Base-by-base conservation (phyloP, 352 stramenopile species). In the Pythium brachiatum region DNA sequence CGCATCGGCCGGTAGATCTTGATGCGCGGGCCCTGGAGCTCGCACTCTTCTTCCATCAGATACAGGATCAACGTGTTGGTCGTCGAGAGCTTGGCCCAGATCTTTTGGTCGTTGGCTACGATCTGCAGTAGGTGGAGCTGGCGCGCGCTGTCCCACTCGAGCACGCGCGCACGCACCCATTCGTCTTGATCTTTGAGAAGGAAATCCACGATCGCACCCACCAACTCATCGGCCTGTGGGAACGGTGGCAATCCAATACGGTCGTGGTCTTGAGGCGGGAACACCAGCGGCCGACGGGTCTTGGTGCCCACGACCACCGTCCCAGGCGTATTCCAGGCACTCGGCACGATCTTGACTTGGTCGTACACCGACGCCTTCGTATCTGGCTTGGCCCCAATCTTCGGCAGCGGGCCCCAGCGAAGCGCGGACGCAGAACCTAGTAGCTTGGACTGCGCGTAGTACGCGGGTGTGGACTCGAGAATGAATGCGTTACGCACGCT, bases 141-240 rank as follows among this genome's bases (percentile, higher is more conserved):
- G 23, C 86, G 82, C 25, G 70, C 66, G 7, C 68, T 70, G 50
- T 92, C 83, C 70, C 75, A 95, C 53, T 88, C 74, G 18, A 92
- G 12, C 44, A 95, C 83, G 4, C 72, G 78, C 16, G 86, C 83
- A 6, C 86, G 86, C 64, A 81, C 59, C 83, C 83, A 95, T 18
- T 81, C 78, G 55, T 83, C 81, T 48, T 88, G 70, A 7, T 79
- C 72, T 61, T 89, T 86, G 53, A 73, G 66, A 23, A 88, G 69
- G 65, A 87, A 90, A 27, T 95, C 86, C 34, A 95, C 81, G 16
- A 92, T 88, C 55, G 77, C 83, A 44, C 83, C 84, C 23, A 92
- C 61, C 3, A 83, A 60, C 12, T 62, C 70, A 2, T 73, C 64
- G 12, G 66, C 72, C 4, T 79, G 60, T 1, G 83, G 86, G 39